These are phyloP conservation scores for Friedmanniomyces simplex DNA, from an alignment of 495 filamentous ascomycete genomes.

Conservation along the genomic window DNA sequence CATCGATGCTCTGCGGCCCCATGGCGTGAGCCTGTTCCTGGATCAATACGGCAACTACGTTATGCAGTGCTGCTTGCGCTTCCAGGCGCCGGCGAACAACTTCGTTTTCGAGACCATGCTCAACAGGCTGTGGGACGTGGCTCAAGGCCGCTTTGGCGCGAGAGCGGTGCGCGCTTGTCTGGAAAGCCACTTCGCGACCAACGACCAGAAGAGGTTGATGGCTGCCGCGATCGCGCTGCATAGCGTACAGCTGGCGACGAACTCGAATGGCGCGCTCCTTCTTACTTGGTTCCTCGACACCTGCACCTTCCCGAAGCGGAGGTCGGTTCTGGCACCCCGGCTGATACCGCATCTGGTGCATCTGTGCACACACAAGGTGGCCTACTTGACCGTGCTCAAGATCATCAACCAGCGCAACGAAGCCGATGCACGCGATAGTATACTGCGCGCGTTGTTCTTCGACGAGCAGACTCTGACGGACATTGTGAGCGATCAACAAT, in stretches of 20 bases:
- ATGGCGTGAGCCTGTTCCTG: constrained; percentile 81
- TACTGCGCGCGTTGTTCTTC: constrained; percentile 91
- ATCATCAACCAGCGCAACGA: constrained; percentile 98
- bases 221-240: constrained; percentile 91
- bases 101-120: constrained; percentile 99
- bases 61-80: constrained; percentile 87
- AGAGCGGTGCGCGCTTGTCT: constrained; percentile 94
- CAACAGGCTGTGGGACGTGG: constrained; percentile 85
- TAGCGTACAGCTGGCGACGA: constrained; percentile 92
- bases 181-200: constrained; percentile 89
- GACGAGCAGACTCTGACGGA: constrained; percentile 82
- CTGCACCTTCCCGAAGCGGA: constrained; percentile 85
- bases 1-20: constrained; percentile 70
- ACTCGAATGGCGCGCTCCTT: constrained; percentile 86
- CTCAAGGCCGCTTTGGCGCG: constrained; percentile 88
- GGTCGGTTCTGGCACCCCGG: constrained; percentile 83
- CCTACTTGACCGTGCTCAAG: constrained; percentile 93
- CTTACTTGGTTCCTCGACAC: constrained; percentile 98
- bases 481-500: constrained; percentile 82
- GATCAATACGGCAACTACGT: constrained; percentile 99
- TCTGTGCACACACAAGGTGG: constrained; percentile 97
- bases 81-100: constrained; percentile 76
- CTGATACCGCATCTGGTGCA: constrained; percentile 95
- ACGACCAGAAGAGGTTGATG: constrained; percentile 90
- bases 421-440: constrained; percentile 81